A percentile compares a stretch with the other conserved stretches of the same genome.
phyloP scores from a whole-genome alignment of 179 eudicot genomes.

The Corrigiola litoralis region DNA sequence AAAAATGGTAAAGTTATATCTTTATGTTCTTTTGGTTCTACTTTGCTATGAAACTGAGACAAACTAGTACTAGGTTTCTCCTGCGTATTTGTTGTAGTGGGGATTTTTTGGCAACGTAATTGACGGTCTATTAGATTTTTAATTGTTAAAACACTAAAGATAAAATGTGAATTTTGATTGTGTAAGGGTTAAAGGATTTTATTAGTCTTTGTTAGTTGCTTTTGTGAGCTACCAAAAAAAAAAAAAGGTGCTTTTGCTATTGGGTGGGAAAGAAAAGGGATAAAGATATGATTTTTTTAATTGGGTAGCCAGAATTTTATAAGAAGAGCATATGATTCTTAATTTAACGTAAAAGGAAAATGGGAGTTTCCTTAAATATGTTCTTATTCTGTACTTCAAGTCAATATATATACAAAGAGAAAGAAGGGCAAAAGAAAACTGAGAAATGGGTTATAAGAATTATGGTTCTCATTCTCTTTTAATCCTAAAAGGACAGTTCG shows the following conservation, averaged over 20 bases:
- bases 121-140: constrained; percentile 16
- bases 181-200: not conserved
- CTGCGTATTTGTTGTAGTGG: not conserved
- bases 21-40: not conserved
- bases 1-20: not conserved
- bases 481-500: too few relatives aligned
- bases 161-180: not conserved
- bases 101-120: constrained; percentile 9
- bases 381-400: not conserved
- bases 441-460: too few relatives aligned
- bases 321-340: constrained; percentile 8
- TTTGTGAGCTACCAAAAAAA: too few relatives aligned
- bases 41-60: not conserved
- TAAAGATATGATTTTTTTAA: not conserved
- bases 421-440: too few relatives aligned
- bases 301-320: not conserved
- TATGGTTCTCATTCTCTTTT: too few relatives aligned
- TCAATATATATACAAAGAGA: not conserved
- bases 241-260: too few relatives aligned
- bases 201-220: too few relatives aligned
- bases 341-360: not conserved
- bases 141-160: not conserved
- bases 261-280: too few relatives aligned
- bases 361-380: not conserved
- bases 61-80: too few relatives aligned